Base-by-base conservation (phyloP, 306 rosid species). In the Begonia fuchsioides region DNA sequence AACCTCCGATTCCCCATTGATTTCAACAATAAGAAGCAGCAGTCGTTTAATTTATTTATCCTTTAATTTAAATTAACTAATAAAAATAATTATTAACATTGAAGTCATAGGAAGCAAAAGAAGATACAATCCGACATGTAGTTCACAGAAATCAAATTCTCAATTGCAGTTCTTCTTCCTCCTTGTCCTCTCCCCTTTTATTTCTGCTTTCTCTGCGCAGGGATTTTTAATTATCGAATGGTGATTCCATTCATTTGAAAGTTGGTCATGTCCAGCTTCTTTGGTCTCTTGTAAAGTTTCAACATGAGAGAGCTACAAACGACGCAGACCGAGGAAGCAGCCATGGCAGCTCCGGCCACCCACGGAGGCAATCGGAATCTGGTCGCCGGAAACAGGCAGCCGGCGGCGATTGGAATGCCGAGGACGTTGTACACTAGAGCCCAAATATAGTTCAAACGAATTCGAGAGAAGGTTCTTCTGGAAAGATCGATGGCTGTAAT, bases 301-400 rank as follows among this genome's bases (percentile, higher is more conserved):
- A 86, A 65, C 77, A 81, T 63, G 50, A 81, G 69, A 47, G 93
- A 86, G 48, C 86, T 81, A 44, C 88, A 86, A 16, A 86, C 93
- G 26, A 86, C 96, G 55, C 83, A 81, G n/a, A 86, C 66, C 41
- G 96, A 86, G 47, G 95, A 86, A 14, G 96, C 93, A 20, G 93
- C 96, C 96, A 86, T 86, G 44, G 96, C 93, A 32, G 86, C 96
- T 50, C 96, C 93, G 17, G 96, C 96, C 63, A 86, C 61, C 93
- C 96, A 86, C n/a, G 96, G 96, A 0, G 90, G 96, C 44, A 81
- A 51, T 9, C 93, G 54, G 54, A 81, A 72, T 46, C 72, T 54
- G 12, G 86, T 74, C 19, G 72, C 74, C 0, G 96, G 86, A 50
- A 57, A 86, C 47, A 86, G 70, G 14, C 60, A 50, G 7, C 93